phyloP scores from a whole-genome alignment of 2,329 filamentous ascomycete species.

The Beauveria medogensis region DNA sequence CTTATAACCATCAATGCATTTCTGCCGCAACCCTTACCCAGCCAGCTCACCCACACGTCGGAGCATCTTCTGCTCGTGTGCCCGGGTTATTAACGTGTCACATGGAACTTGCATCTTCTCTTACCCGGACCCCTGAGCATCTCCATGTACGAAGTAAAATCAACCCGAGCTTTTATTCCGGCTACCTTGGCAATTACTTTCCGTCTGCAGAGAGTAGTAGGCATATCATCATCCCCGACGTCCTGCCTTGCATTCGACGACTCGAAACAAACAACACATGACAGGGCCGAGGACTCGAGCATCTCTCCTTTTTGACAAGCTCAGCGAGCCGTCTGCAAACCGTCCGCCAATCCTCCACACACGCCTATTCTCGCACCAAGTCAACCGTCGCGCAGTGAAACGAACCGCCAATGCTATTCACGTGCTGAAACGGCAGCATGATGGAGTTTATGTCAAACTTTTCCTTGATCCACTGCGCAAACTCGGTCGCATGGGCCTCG shows the following conservation, averaged over 20 bases:
- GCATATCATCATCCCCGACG: too few relatives aligned
- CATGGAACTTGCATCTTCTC: not conserved
- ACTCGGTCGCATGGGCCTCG: constrained; percentile 18
- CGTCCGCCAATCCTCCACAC: not conserved
- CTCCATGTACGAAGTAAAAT: not conserved
- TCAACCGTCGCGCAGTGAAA: constrained; percentile 24
- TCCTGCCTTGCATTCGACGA: too few relatives aligned
- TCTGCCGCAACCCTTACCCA: not conserved
- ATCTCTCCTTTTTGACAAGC: too few relatives aligned
- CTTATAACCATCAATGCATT: not conserved
- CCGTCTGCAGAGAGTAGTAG: not conserved
- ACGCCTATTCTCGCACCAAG: constrained; percentile 2
- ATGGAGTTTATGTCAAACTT: constrained; percentile 15
- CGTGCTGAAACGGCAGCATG: constrained; percentile 22
- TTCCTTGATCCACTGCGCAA: constrained; percentile 14
- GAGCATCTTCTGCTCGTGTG: not conserved
- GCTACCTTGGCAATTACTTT: not conserved
- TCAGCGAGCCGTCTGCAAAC: not conserved
- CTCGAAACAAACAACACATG: too few relatives aligned
- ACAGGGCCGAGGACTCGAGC: too few relatives aligned
- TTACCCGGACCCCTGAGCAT: not conserved
- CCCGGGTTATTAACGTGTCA: constrained; percentile 11
- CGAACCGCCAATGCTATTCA: constrained; percentile 25
- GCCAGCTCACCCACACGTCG: not conserved
- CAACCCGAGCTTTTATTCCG: not conserved